phyloP scores from a whole-genome alignment of 2,329 filamentous ascomycete species.

The Mycogone perniciosa region DNA sequence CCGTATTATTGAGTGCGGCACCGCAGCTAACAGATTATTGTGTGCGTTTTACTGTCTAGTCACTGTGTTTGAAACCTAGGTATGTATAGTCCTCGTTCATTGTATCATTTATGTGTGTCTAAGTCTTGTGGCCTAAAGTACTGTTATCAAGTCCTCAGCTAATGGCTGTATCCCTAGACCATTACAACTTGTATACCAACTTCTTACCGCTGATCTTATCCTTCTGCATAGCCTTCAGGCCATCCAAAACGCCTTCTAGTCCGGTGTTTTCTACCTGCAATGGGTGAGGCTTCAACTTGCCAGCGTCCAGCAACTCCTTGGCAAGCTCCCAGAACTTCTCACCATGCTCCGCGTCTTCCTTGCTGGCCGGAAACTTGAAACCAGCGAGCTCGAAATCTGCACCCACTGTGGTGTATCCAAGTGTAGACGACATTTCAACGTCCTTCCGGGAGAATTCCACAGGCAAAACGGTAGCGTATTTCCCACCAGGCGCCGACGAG shows the following conservation, averaged over 20 bases:
- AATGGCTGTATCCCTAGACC: too few species aligned
- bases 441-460: slow-evolving; percentile 25
- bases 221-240: slow-evolving; percentile 20
- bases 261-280: slow-evolving; percentile 20
- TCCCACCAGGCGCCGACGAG: slow-evolving; percentile 22
- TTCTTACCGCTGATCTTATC: slow-evolving; percentile 7
- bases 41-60: too few species aligned
- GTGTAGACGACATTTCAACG: slow-evolving; percentile 29
- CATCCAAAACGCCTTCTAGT: slow-evolving; percentile 21
- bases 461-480: slow-evolving; percentile 36
- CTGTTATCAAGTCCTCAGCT: too few species aligned
- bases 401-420: slow-evolving; percentile 37
- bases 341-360: slow-evolving; percentile 29
- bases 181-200: slow-evolving; percentile 7
- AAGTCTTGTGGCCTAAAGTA: too few species aligned
- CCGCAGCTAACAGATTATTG: too few species aligned
- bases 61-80: too few species aligned
- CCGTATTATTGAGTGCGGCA: too few species aligned
- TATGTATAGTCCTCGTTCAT: too few species aligned
- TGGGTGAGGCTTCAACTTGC: slow-evolving; percentile 31
- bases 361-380: slow-evolving; percentile 15
- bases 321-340: slow-evolving; percentile 32
- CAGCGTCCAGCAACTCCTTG: slow-evolving; percentile 31
- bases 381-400: slow-evolving; percentile 24
- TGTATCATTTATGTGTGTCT: too few species aligned